Evolutionary conservation across 2,329 filamentous ascomycete species (phyloP), one percentile per base, ranked within the genome.

Genomic region (Ascochyta rabiei): DNA sequence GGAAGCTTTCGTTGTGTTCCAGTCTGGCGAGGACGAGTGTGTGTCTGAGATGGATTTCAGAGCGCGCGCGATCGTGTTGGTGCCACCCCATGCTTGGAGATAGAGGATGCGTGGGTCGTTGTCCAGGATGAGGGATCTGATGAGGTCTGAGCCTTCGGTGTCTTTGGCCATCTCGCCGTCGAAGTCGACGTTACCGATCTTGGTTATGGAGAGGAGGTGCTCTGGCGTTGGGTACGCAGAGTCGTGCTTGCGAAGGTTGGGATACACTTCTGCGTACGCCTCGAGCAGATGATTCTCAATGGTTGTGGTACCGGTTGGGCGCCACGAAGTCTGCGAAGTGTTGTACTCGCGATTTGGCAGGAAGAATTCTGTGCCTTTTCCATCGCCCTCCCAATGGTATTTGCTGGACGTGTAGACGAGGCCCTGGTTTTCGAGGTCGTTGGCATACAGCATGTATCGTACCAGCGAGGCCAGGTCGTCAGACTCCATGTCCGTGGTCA

Each of bases 401-500:
- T 50, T 56, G 41, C 56, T 59, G n/a, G 56, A 56, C 9, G 56
- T 53, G 48, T 56, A 59, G 24, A 59, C 49, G 8, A 59, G 39
- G 7, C 52, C 56, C 23, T 59, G 44, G 21, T 50, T 59, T 3
- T 59, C 56, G 40, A 59, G 44, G 15, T 59, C 56, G 30, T 59
- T 59, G 30, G 52, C 37, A 9, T 59, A 59, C 6, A 59, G 33
- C 2, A 59, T 16, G 45, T 59, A 59, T 7, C 56, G 52, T 8
- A 59, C 56, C 5, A 59, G 33, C 6, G 56, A 59, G 19, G 56
- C 48, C 10, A 59, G 31, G 21, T 59, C 56, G 18, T 59, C 56
- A 18, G 48, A 52, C n/a, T 59, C 56, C 52, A 59, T 53, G 19
- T 59, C 56, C 1, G 56, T 59, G 24, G 56, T 59, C 9, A 59